phyloP scores from a whole-genome alignment of 805 yeast species.

The Phaffomyces thermotolerans region DNA sequence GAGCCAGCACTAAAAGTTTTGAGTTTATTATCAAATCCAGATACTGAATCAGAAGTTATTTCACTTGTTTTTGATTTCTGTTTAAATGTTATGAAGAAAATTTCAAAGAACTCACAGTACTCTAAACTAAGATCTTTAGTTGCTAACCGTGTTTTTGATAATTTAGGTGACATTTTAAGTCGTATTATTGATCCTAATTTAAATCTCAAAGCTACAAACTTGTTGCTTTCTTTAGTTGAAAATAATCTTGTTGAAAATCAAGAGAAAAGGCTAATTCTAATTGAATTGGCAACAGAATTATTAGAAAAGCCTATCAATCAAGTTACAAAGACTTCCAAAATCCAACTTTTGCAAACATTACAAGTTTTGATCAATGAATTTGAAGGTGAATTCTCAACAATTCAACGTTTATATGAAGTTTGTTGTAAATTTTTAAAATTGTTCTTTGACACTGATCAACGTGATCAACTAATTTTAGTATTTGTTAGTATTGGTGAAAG shows the following conservation, averaged over 20 bases:
- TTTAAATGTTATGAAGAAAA: constrained; percentile 36
- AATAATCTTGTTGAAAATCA: constrained; percentile 51
- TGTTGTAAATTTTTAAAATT: constrained; percentile 52
- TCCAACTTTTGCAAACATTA: constrained; percentile 50
- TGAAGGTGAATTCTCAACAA: constrained; percentile 45
- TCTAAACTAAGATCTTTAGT: constrained; percentile 45
- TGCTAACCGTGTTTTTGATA: constrained; percentile 47
- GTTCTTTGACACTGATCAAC: constrained; percentile 52
- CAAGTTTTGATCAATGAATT: constrained; percentile 45
- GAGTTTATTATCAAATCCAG: constrained; percentile 41
- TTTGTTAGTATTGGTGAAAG: constrained; percentile 52
- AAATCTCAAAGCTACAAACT: constrained; percentile 43
- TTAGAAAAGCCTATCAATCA: constrained; percentile 50
- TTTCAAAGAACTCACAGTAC: constrained; percentile 36
- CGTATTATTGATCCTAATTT: constrained; percentile 34
- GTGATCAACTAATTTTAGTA: constrained; percentile 54
- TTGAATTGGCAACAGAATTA: constrained; percentile 51
- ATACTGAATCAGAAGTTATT: constrained; percentile 64
- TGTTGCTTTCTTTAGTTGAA: constrained; percentile 45
- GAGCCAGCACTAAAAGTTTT: constrained; percentile 51
- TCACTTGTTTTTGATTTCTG: constrained; percentile 48
- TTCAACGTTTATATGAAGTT: constrained; percentile 40
- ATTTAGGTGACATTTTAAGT: constrained; percentile 43
- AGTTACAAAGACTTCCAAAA: constrained; percentile 45
- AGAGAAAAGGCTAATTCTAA: constrained; percentile 43